Base-by-base conservation (phyloP, 306 rosid genomes). In the Pueraria montana region DNA sequence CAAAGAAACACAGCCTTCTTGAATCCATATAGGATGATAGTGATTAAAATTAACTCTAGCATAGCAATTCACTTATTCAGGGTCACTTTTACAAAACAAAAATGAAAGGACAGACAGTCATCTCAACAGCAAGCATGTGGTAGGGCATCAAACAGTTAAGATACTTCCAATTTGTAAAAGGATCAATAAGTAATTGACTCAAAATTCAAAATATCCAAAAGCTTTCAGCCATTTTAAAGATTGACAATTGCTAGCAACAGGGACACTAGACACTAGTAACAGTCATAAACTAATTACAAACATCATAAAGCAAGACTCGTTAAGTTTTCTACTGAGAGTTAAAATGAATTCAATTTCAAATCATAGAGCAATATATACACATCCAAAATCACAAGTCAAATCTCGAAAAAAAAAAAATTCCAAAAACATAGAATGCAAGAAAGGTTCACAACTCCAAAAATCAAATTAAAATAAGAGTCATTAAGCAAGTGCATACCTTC, bases 401-500 rank as follows among this genome's bases (percentile, higher is more conserved):
- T 40, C 62, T 49, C 55, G 10, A 50, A 10, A 1, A 0, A 10
- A 9, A 27, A 38, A 38, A 2, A 30, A 78, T 11, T 21, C 17
- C 6, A 26, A 26, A 50, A 10, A 48, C 13, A 68, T 50, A 45
- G 26, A 46, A 49, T 26, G 49, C 24, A 11, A 7, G 7, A 59
- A 56, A 42, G 67, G 3, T 23, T 20, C 9, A 4, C 11, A 6
- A 26, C 49, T n/a, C 49, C n/a, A 21, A 81, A 64, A 42, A 67
- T 45, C 24, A 66, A 34, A 80, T 48, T 7, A 30, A 30, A 53
- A 0, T 3, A 45, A 5, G 38, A 72, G 50, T 30, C 81, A 83
- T 61, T 8, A 72, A 83, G 43, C 43, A 38, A 38, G 77, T 62
- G 64, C 84, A 55, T 89, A 92, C 99, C 92, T 89, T 84, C 84